phyloP scores from a whole-genome alignment of 345 rosid genomes.

The Populus nigra region DNA sequence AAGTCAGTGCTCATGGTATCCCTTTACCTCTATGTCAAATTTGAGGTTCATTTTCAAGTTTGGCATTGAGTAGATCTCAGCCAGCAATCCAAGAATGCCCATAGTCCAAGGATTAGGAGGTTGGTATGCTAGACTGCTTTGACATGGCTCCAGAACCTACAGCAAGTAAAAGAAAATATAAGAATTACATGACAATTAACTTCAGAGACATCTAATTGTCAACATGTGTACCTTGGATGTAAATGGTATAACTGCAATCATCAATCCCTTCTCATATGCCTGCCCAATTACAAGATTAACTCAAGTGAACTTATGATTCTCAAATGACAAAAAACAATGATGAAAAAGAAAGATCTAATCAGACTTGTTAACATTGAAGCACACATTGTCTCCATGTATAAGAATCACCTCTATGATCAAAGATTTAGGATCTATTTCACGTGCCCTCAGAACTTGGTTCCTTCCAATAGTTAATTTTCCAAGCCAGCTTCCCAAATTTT shows the following conservation, averaged over 20 bases:
- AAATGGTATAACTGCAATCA: conserved; percentile 99
- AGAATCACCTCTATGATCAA: conserved; percentile 82
- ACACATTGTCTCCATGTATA: not conserved
- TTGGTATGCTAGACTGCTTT: conserved; percentile 86
- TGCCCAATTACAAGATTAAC: conserved; percentile 26
- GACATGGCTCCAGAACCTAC: conserved; percentile 92
- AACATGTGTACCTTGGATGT: conserved; percentile 72
- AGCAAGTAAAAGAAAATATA: conserved; percentile 9
- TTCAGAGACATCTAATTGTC: conserved; percentile 7
- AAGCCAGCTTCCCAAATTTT: conserved; percentile 98
- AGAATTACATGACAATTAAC: conserved; percentile 9
- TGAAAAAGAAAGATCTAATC: not conserved
- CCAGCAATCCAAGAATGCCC: conserved; percentile 89
- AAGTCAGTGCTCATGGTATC: not conserved
- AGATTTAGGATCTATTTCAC: conserved; percentile 96
- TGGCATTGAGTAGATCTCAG: conserved; percentile 94
- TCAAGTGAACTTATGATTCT: not conserved
- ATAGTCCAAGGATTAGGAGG: conserved; percentile 99
- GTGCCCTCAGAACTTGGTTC: conserved; percentile 88
- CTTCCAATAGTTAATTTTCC: conserved; percentile 97
- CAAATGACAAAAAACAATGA: not conserved
- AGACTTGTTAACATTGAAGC: not conserved
- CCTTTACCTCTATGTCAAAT: conserved; percentile 91
- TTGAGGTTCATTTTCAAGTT: conserved; percentile 97
- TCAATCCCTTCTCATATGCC: conserved; percentile 98